A percentile compares a stretch with the other conserved stretches of the same genome.
phyloP scores from a whole-genome alignment of 768 basidiomycete species.

The Tulasnella sp. region DNA sequence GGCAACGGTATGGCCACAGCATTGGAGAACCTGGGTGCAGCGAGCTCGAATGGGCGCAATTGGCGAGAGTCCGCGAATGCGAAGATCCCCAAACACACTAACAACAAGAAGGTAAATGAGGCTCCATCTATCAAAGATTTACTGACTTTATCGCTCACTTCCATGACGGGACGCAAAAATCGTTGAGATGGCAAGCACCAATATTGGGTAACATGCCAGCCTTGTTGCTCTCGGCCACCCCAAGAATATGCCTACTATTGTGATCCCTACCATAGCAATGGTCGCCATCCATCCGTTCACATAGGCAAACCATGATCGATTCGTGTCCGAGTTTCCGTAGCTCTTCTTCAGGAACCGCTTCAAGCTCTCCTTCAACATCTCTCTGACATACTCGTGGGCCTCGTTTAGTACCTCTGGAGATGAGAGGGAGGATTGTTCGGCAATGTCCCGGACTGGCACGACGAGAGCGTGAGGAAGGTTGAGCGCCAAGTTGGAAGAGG shows the following conservation, averaged over 20 bases:
- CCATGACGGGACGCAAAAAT: slow-evolving; percentile 18
- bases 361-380: neutral
- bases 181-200: slow-evolving; percentile 18
- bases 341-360: neutral
- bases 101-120: neutral
- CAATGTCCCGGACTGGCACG: neutral
- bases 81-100: slow-evolving; percentile 17
- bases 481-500: slow-evolving; percentile 2
- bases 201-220: slow-evolving; percentile 15
- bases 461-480: slow-evolving; percentile 5
- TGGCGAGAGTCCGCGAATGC: slow-evolving; percentile 20
- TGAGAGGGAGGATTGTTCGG: neutral
- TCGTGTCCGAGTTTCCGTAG: slow-evolving; percentile 16
- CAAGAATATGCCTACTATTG: slow-evolving; percentile 8
- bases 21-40: slow-evolving; percentile 21
- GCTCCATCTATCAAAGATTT: too few relatives aligned
- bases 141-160: neutral
- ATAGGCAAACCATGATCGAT: slow-evolving; percentile 15
- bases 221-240: neutral
- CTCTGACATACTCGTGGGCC: neutral
- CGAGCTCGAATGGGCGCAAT: slow-evolving; percentile 20
- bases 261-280: slow-evolving; percentile 13
- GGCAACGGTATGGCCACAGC: neutral
- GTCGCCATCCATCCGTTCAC: slow-evolving; percentile 11
- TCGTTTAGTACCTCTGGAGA: neutral